Evolutionary conservation across 2,329 filamentous ascomycete species (phyloP), one percentile per base, ranked within the genome.

Genomic region (Fusarium nodosum): DNA sequence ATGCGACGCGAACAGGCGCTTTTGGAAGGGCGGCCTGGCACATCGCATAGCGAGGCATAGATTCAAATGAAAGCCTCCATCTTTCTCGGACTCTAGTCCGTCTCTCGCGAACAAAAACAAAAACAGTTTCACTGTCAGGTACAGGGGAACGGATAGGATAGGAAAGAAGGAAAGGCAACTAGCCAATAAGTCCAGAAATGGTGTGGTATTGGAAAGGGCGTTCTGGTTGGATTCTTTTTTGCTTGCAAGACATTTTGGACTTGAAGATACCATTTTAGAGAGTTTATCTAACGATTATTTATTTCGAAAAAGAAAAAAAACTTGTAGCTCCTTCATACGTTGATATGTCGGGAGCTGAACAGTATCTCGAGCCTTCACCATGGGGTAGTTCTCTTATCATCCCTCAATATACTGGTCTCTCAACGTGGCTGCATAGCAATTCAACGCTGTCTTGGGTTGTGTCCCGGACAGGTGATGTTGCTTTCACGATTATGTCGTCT

Each of bases 41-140:
- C 73, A 16, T 75, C 73, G 28, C 69, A 75, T 38, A 75, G 73
- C 47, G 73, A 75, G 52, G 67, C 64, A 28, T 75, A 50, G 59
- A 46, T 11, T 20, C 22, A 54, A 34, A 41, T 24, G 28, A 41
- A 50, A 41, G 58, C 45, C 56, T 56, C 30, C 15, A 33, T 31
- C 33, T 41, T 47, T 36, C n/a, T 58, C 54, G 33, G 33, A 56
- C n/a, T 38, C 38, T 13, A 39, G 33, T 55, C 46, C 7, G 42
- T 42, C 34, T 30, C 26, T 20, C 30, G 10, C 28, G 51, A 55
- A 52, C 28, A 13, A 38, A 16, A 60, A 57, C 30, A 44, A 38
- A 44, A 50, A 52, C 4, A 54, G 13, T 31, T 24, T 52, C n/a
- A 45, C 22, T 39, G 8, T n/a, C 22, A 39, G 38, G 38, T 26